Conservation (phyloP, 2,329 filamentous ascomycete species). For the Xylaria arbuscula region DNA sequence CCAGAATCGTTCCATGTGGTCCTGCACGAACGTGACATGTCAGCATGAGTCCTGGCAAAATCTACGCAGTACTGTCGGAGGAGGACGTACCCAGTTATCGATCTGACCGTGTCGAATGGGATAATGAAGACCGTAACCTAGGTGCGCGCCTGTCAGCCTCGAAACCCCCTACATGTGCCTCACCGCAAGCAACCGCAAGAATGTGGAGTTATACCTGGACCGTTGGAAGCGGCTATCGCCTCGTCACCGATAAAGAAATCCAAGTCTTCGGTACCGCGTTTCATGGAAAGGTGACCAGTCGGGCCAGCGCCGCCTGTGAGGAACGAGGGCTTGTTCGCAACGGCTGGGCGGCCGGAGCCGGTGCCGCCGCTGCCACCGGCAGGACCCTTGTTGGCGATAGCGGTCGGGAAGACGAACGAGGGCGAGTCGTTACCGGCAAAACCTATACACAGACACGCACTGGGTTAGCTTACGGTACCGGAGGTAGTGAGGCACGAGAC, state of each 20-base stretch:
- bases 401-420: constrained; percentile 98
- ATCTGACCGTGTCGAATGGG: constrained; percentile 98
- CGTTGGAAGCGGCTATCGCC: constrained; percentile 83
- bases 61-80: background rate
- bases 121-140: constrained; percentile 95
- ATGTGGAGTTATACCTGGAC: constrained; percentile 72
- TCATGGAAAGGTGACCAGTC: constrained; percentile 83
- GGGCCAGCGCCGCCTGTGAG: constrained; percentile 89
- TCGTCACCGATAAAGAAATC: constrained; percentile 99
- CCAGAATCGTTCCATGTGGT: constrained; percentile 99
- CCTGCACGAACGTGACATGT: constrained; percentile 65
- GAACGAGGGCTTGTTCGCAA: constrained; percentile 95
- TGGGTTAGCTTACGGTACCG: constrained; percentile 39
- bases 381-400: constrained; percentile 92
- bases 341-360: constrained; percentile 87
- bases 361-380: constrained; percentile 77
- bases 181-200: background rate
- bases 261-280: constrained; percentile 95
- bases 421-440: constrained; percentile 99
- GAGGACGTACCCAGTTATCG: constrained; percentile 85
- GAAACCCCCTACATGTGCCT: constrained; percentile 30
- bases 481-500: constrained; percentile 1
- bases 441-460: constrained; percentile 63
- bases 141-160: constrained; percentile 16
- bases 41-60: constrained; percentile 23